Percentiles rank a stretch among this genome's conserved stretches.
Evolutionary conservation across 1,139 yeast species (phyloP).

Genomic region (Blastobotrys ciferrii): DNA sequence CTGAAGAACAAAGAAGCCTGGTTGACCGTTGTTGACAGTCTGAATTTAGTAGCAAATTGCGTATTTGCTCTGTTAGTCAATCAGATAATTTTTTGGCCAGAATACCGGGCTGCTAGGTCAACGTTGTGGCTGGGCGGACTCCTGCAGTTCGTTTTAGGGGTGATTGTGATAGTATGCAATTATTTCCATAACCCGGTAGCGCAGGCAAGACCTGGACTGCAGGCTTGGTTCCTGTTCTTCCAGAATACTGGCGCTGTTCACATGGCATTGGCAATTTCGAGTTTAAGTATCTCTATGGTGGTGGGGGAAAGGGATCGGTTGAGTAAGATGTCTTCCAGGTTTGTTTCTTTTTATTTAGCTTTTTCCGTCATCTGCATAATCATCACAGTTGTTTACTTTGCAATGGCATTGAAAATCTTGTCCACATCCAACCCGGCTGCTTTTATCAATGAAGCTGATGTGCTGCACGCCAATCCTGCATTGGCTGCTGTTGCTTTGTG

Average conservation of each 20-base stretch:
- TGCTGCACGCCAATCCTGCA: conserved; percentile 28
- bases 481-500: conserved; percentile 27
- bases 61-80: conserved; percentile 22
- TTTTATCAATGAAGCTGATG: conserved; percentile 2
- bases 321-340: conserved; percentile 23
- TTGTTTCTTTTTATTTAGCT: conserved; percentile 26
- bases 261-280: conserved; percentile 27
- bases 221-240: conserved; percentile 19
- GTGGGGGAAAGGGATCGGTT: conserved; percentile 31
- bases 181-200: neutral
- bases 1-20: neutral
- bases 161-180: conserved; percentile 22
- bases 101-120: conserved; percentile 28
- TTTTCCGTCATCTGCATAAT: conserved; percentile 19
- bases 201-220: neutral
- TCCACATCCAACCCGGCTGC: neutral
- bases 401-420: conserved; percentile 19
- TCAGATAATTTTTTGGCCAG: conserved; percentile 28
- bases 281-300: conserved; percentile 27
- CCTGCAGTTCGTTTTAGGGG: conserved; percentile 28
- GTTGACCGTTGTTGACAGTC: neutral
- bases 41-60: conserved; percentile 1
- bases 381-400: conserved; percentile 27
- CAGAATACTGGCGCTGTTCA: conserved; percentile 26
- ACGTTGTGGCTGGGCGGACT: conserved; percentile 27